phyloP scores from a whole-genome alignment of 768 basidiomycete genomes.

The Rhodotorula babjevae region DNA sequence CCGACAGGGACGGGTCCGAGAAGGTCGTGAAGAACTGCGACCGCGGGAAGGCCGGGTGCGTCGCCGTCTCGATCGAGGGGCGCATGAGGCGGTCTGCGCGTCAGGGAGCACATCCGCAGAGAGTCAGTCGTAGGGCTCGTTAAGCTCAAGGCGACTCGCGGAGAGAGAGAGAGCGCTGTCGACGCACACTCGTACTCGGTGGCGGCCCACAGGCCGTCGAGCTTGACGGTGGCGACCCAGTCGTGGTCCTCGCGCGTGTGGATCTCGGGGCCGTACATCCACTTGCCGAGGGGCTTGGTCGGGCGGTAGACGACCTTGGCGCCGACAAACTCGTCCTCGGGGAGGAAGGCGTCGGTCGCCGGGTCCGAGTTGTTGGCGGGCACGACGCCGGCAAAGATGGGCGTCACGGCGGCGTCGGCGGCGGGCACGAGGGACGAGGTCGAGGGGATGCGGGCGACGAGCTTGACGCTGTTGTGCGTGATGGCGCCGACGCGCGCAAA shows the following conservation, averaged over 20 bases:
- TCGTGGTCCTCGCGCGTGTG: conserved; percentile 29
- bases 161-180: neutral
- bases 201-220: conserved; percentile 63
- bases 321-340: conserved; percentile 31
- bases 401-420: conserved; percentile 8
- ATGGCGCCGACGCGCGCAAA: conserved; percentile 70
- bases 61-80: conserved; percentile 43
- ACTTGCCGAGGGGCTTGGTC: conserved; percentile 38
- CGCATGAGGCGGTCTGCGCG: conserved; percentile 20
- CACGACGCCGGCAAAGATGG: conserved; percentile 23
- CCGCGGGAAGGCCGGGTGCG: conserved; percentile 53
- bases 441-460: conserved; percentile 60
- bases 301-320: conserved; percentile 40
- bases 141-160: neutral
- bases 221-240: conserved; percentile 48
- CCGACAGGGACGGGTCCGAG: conserved; percentile 61
- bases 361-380: conserved; percentile 20
- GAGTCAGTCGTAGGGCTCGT: too few relatives aligned
- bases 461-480: conserved; percentile 60
- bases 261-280: conserved; percentile 35
- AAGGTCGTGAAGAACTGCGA: conserved; percentile 65
- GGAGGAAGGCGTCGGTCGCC: conserved; percentile 32
- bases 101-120: neutral
- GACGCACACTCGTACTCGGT: conserved; percentile 64
- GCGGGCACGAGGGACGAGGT: conserved; percentile 3